Percentiles rank a stretch among this genome's conserved stretches.
Evolutionary conservation across 2,329 filamentous ascomycete genomes (phyloP).

Genomic region (Verticillium dahliae): DNA sequence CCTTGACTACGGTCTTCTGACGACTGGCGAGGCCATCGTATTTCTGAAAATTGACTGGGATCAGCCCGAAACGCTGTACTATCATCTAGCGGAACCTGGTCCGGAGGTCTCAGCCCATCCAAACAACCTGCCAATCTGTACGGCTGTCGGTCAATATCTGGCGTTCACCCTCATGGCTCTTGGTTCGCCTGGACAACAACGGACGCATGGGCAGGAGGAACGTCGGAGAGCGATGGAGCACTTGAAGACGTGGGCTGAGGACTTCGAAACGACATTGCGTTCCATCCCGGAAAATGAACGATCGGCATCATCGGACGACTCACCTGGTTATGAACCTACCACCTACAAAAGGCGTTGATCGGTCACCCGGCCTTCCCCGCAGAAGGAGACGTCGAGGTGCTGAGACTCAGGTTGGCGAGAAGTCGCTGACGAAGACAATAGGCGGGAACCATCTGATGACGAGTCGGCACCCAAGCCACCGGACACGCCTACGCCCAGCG

Average conservation of each 20-base stretch:
- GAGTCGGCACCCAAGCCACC: too few species aligned
- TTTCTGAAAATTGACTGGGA: conserved; percentile 29
- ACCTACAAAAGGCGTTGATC: conserved; percentile 13
- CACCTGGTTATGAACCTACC: conserved; percentile 9
- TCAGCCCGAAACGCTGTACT: conserved; percentile 19
- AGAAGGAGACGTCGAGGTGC: too few species aligned
- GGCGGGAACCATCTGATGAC: too few species aligned
- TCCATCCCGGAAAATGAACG: conserved; percentile 14
- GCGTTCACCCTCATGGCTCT: conserved; percentile 22
- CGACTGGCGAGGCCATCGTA: conserved; percentile 34
- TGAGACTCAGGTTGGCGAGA: too few species aligned
- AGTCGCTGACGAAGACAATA: too few species aligned
- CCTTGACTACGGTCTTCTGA: conserved; percentile 34
- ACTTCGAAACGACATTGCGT: conserved; percentile 16
- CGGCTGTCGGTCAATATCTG: conserved; percentile 21
- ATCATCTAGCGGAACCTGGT: conserved; percentile 21
- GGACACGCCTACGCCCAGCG: too few species aligned
- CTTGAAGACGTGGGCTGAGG: conserved; percentile 14
- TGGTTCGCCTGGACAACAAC: background rate
- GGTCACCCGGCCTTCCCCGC: conserved; percentile 9
- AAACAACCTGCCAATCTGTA: conserved; percentile 12
- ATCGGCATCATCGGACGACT: conserved; percentile 5
- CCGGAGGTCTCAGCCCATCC: conserved; percentile 16
- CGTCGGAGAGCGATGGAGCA: conserved; percentile 3
- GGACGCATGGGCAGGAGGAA: conserved; percentile 13